Evolutionary conservation across 1,284 basidiomycete species (phyloP), one percentile per base, ranked within the genome.

Genomic region (Marasmius sp.): DNA sequence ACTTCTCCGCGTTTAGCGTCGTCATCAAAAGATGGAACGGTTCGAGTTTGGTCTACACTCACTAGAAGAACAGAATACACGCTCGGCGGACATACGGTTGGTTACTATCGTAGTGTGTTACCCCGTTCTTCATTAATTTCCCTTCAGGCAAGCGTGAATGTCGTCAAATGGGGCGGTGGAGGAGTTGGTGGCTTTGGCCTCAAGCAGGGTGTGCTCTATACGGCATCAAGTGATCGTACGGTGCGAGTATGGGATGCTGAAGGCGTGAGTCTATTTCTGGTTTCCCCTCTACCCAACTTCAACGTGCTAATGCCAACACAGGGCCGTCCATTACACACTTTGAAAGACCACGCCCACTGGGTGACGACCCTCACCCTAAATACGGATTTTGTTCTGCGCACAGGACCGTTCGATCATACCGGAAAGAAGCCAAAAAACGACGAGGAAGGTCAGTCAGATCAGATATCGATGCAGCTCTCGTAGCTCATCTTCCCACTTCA

Each of bases 311-410:
- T 33, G 58, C 58, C 33, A 57, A 43, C 61, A n/a, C 59, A 90
- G 86, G 91, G 89, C 0, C 84, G 79, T 67, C 81, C 80, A 50
- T 70, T 92, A 53, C 82, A 90, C 83, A 90, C 89, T 0, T 80
- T 99, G 34, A 94, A 92, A 74, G 95, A 98, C 66, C 97, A 99
- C 70, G 96, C 96, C 0, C 97, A 99, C 72, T 98, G 96, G 97
- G 97, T 99, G 20, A 99, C 96, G 51, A 98, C 96, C 0, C 86
- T 99, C 53, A 91, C 97, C 1, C 83, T 99, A 60, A 97, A 95
- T 70, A 97, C 96, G 14, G 97, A 99, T 74, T 98, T 96, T 72
- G 87, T 97, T 14, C 83, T 98, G 9, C 89, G 96, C 3, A 98
- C 97, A 0, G 97, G 97, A 0, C 95, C 97, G 0, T 99, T 93